Evolutionary conservation across 176 grass and related monocot species (phyloP).

Genomic region (Triticum urartu): DNA sequence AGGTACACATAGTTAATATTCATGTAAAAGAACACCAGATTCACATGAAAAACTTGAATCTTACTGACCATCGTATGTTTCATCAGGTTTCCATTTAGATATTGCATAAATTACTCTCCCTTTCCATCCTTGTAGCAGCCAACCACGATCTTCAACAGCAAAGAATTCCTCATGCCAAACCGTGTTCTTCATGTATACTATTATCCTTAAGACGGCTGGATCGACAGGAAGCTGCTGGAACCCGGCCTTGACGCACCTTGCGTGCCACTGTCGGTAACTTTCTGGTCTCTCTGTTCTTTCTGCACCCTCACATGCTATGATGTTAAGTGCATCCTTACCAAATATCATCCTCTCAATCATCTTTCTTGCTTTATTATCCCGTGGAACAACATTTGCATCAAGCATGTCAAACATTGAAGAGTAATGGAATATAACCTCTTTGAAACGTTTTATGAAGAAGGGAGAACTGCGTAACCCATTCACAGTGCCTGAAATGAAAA

Average conservation of each 20-base stretch:
- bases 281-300: constrained; percentile 38
- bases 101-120: constrained; percentile 33
- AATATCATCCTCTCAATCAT: constrained; percentile 24
- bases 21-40: too few species aligned
- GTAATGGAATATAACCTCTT: constrained; percentile 48
- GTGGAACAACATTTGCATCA: constrained; percentile 37
- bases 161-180: constrained; percentile 44
- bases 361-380: constrained; percentile 33
- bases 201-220: background rate
- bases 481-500: constrained; percentile 35
- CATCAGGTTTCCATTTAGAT: constrained; percentile 39
- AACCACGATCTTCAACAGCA: constrained; percentile 28
- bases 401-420: constrained; percentile 41
- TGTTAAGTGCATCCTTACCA: constrained; percentile 12
- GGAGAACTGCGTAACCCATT: constrained; percentile 41
- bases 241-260: constrained; percentile 34
- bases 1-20: too few species aligned
- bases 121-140: constrained; percentile 53
- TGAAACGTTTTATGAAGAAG: constrained; percentile 50
- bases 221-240: constrained; percentile 38
- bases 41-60: too few species aligned
- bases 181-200: background rate
- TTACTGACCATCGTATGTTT: too few species aligned
- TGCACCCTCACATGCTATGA: constrained; percentile 36
- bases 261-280: constrained; percentile 41